Conservation (phyloP, 352 stramenopile species). For the Phytophthora tentaculata region DNA sequence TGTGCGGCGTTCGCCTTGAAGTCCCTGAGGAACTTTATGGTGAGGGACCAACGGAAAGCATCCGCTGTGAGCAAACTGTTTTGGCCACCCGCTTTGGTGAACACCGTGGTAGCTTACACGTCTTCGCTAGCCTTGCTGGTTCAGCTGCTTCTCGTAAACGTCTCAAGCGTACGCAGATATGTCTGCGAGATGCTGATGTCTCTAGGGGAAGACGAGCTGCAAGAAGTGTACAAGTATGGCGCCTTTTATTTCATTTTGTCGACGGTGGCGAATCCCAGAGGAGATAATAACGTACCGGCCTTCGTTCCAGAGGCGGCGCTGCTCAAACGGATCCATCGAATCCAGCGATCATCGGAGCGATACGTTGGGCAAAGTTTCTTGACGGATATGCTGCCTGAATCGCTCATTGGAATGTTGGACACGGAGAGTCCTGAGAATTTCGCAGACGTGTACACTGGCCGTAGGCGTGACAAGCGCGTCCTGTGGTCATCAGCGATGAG, state of each 20-base stretch:
- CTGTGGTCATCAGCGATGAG: slow-evolving; percentile 79
- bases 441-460: slow-evolving; percentile 66
- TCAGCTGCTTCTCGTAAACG: slow-evolving; percentile 73
- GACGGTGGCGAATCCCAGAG: slow-evolving; percentile 32
- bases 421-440: slow-evolving; percentile 66
- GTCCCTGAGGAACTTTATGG: slow-evolving; percentile 69
- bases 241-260: slow-evolving; percentile 83
- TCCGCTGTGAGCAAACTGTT: slow-evolving; percentile 39
- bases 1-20: slow-evolving; percentile 59
- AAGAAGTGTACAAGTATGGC: slow-evolving; percentile 66
- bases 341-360: slow-evolving; percentile 56
- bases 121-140: slow-evolving; percentile 58
- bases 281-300: slow-evolving; percentile 26
- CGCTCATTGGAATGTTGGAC: slow-evolving; percentile 74
- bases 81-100: slow-evolving; percentile 63
- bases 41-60: slow-evolving; percentile 49
- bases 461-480: slow-evolving; percentile 66
- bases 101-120: slow-evolving; percentile 57
- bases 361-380: slow-evolving; percentile 67
- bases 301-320: slow-evolving; percentile 70
- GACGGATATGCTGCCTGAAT: slow-evolving; percentile 73
- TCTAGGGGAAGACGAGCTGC: slow-evolving; percentile 48
- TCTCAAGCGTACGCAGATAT: slow-evolving; percentile 50
- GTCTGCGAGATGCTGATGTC: slow-evolving; percentile 73
- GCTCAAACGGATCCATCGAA: slow-evolving; percentile 70